These are phyloP conservation scores for Auxenochlorella pyrenoidosa DNA, from an alignment of 139 green algal genomes.

Conservation along the genomic window DNA sequence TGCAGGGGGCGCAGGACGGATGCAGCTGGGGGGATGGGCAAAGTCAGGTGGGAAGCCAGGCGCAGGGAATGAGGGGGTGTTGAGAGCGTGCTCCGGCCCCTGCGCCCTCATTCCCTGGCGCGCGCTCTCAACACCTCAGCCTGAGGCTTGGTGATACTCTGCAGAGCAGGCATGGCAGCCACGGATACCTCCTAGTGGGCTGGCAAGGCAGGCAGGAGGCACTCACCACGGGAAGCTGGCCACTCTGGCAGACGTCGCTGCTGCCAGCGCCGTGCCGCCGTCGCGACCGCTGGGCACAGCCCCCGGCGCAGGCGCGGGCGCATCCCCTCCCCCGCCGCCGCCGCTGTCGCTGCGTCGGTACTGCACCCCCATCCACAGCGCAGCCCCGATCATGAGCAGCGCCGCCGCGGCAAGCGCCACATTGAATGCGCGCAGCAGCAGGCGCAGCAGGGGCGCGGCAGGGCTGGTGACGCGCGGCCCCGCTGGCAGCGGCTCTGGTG, in stretches of 20 bases:
- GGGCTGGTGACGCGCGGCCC: slow-evolving; percentile 15
- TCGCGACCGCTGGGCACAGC: background rate
- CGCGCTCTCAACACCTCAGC: too few relatives aligned
- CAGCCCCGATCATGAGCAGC: background rate
- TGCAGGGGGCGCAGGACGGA: background rate
- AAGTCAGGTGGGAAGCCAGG: background rate
- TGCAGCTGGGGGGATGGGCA: background rate
- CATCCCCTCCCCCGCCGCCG: background rate
- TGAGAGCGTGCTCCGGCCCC: too few relatives aligned
- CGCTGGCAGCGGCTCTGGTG: slow-evolving; percentile 3
- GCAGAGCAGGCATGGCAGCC: background rate
- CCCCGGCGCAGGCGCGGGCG: background rate
- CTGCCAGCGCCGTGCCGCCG: background rate
- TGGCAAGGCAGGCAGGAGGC: background rate
- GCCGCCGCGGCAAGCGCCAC: background rate
- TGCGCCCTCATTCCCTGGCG: too few relatives aligned
- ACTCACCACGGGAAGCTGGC: slow-evolving; percentile 25
- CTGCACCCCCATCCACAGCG: background rate
- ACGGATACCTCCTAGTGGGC: too few relatives aligned
- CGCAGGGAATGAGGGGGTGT: background rate
- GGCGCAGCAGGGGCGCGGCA: background rate
- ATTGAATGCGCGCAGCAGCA: slow-evolving; percentile 35
- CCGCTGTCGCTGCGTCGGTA: slow-evolving; percentile 2
- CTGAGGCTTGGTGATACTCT: too few relatives aligned
- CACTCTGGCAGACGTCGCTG: background rate